Conservation (phyloP, 2,329 filamentous ascomycete species). For the Calycina marina region DNA sequence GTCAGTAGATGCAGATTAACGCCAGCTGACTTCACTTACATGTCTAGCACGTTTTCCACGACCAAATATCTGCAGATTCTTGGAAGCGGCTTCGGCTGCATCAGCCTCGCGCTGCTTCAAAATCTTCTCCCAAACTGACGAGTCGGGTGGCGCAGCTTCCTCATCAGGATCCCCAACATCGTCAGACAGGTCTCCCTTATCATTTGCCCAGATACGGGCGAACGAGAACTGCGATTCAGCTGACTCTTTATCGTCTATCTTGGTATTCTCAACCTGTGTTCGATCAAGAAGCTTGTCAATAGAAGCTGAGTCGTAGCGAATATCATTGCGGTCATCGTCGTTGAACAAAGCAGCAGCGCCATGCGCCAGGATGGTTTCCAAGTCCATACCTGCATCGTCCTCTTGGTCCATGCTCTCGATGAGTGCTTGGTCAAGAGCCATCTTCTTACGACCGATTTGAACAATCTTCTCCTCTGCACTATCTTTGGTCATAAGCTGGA, state of each 20-base stretch:
- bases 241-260: constrained; percentile 42
- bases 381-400: constrained; percentile 63
- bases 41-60: constrained; percentile 53
- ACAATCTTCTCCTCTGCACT: constrained; percentile 93
- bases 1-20: neutral
- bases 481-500: constrained; percentile 80
- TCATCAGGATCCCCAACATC: constrained; percentile 38
- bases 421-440: constrained; percentile 86
- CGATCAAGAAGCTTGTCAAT: constrained; percentile 89
- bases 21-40: constrained; percentile 10
- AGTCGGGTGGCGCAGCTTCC: constrained; percentile 35
- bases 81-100: constrained; percentile 57
- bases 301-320: constrained; percentile 65
- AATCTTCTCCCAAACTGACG: constrained; percentile 80
- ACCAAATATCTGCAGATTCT: constrained; percentile 61
- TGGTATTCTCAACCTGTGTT: constrained; percentile 61
- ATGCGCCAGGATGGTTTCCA: constrained; percentile 77
- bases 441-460: constrained; percentile 88
- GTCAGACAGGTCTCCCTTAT: constrained; percentile 52
- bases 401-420: constrained; percentile 84
- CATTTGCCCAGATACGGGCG: constrained; percentile 84
- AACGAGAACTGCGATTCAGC: constrained; percentile 77
- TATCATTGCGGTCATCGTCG: constrained; percentile 56
- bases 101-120: constrained; percentile 67
- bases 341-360: constrained; percentile 79